A percentile compares a stretch with the other conserved stretches of the same genome.
These are phyloP conservation scores for Lycium barbarum DNA, from an alignment of 257 asterid genomes.

Conservation along the genomic window DNA sequence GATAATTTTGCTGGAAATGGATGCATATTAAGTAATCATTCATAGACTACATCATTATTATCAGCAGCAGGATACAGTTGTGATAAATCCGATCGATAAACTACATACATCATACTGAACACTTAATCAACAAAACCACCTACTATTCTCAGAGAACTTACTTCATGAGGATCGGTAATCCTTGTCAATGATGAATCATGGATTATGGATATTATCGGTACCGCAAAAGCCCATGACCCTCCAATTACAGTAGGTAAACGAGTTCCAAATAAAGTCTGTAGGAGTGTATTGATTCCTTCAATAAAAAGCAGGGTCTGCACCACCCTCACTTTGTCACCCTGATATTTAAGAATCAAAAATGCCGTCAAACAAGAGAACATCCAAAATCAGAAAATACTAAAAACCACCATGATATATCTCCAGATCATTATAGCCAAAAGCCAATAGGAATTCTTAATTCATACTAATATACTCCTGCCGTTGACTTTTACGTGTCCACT, in stretches of 20 bases:
- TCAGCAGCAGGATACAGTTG: neutral
- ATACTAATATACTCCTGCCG: neutral
- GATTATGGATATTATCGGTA: conserved; percentile 87
- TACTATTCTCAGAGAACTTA: conserved; percentile 37
- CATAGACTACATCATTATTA: neutral
- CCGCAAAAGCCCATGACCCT: conserved; percentile 98
- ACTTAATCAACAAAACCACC: neutral
- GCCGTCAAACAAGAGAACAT: neutral
- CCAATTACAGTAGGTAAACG: conserved; percentile 92
- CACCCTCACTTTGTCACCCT: conserved; percentile 94
- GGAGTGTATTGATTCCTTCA: conserved; percentile 81
- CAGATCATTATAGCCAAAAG: neutral
- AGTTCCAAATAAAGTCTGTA: conserved; percentile 93
- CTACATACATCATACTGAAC: neutral
- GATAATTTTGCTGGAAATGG: neutral
- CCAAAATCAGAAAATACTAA: conserved; percentile 5
- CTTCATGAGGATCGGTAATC: conserved; percentile 77
- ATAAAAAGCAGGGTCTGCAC: conserved; percentile 91
- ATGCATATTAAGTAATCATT: conserved; percentile 1
- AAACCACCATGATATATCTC: neutral
- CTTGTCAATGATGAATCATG: conserved; percentile 76
- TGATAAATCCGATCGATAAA: neutral
- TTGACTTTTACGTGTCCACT: too few relatives aligned
- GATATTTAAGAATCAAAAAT: conserved; percentile 10
- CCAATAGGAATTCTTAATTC: neutral